Evolutionary conservation across 2,329 filamentous ascomycete genomes (phyloP).

Genomic region (Onygena corvina): DNA sequence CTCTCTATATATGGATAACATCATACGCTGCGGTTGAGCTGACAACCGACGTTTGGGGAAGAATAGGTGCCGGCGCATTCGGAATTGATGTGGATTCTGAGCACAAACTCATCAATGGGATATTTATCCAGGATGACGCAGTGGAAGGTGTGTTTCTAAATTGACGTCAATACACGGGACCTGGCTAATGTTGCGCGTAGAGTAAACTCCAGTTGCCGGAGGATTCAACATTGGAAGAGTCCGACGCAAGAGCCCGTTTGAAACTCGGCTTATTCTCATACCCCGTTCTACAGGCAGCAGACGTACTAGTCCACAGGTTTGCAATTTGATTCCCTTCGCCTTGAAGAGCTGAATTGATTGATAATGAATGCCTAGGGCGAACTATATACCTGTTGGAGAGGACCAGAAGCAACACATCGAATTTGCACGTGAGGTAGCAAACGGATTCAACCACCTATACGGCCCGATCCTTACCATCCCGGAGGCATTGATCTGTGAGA

Average conservation of each 20-base stretch:
- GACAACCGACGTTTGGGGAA: neutral
- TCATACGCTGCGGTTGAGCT: neutral
- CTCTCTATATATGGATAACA: neutral
- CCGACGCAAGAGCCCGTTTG: constrained; percentile 47
- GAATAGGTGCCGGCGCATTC: constrained; percentile 60
- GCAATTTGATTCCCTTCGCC: constrained; percentile 10
- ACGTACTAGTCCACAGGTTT: constrained; percentile 74
- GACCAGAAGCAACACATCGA: constrained; percentile 92
- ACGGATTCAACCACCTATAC: constrained; percentile 72
- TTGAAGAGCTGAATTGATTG: neutral
- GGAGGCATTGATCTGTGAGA: constrained; percentile 57
- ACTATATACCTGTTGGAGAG: constrained; percentile 91
- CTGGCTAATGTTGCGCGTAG: constrained; percentile 30
- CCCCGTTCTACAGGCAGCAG: constrained; percentile 86
- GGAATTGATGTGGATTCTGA: constrained; percentile 95
- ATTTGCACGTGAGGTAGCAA: constrained; percentile 74
- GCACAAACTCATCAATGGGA: constrained; percentile 80
- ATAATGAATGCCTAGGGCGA: constrained; percentile 46
- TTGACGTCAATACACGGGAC: constrained; percentile 11
- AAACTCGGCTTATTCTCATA: constrained; percentile 92
- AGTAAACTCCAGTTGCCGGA: constrained; percentile 59
- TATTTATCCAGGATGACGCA: constrained; percentile 98
- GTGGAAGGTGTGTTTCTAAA: constrained; percentile 61
- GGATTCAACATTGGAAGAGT: constrained; percentile 47
- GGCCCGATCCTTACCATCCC: constrained; percentile 53